Percentiles rank a stretch among this genome's conserved stretches.
These are phyloP conservation scores for Funneliformis geosporum DNA, from an alignment of 192 early-diverging fungal genomes.

Conservation along the genomic window DNA sequence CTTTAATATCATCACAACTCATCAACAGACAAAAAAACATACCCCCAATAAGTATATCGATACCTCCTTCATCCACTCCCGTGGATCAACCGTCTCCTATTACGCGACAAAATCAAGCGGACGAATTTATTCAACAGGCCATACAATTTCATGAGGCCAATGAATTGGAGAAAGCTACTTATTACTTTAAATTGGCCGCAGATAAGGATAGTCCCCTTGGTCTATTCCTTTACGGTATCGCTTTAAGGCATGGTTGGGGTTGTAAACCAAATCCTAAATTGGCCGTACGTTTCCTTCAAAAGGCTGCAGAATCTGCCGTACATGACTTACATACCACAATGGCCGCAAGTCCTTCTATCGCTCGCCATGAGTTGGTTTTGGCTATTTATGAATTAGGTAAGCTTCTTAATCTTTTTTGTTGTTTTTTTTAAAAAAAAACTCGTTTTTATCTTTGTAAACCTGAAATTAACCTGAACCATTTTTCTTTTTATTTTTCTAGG, in stretches of 20 bases:
- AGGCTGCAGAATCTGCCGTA: slow-evolving; percentile 73
- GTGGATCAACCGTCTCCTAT: background rate
- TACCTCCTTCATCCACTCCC: background rate
- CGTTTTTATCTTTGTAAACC: background rate
- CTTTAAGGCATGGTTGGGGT: slow-evolving; percentile 79
- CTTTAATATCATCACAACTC: too few relatives aligned
- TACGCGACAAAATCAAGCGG: slow-evolving; percentile 40
- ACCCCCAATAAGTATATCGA: too few relatives aligned
- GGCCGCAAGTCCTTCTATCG: slow-evolving; percentile 35
- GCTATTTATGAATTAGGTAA: slow-evolving; percentile 79
- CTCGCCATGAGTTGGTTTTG: slow-evolving; percentile 69
- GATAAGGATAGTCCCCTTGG: slow-evolving; percentile 67
- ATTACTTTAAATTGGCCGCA: slow-evolving; percentile 72
- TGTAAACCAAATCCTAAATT: slow-evolving; percentile 65
- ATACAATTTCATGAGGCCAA: slow-evolving; percentile 74
- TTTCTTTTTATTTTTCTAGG: background rate
- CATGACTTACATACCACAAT: slow-evolving; percentile 54
- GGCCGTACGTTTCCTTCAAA: slow-evolving; percentile 73
- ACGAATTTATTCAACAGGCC: slow-evolving; percentile 65
- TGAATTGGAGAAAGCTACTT: slow-evolving; percentile 71
- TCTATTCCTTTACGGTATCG: slow-evolving; percentile 78
- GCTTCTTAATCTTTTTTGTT: background rate
- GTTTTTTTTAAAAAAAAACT: background rate
- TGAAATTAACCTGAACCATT: background rate
- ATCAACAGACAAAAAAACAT: too few relatives aligned